A percentile compares a stretch with the other conserved stretches of the same genome.
phyloP scores from a whole-genome alignment of 2,329 filamentous ascomycete genomes.

The Scopulariopsis brevicaulis region DNA sequence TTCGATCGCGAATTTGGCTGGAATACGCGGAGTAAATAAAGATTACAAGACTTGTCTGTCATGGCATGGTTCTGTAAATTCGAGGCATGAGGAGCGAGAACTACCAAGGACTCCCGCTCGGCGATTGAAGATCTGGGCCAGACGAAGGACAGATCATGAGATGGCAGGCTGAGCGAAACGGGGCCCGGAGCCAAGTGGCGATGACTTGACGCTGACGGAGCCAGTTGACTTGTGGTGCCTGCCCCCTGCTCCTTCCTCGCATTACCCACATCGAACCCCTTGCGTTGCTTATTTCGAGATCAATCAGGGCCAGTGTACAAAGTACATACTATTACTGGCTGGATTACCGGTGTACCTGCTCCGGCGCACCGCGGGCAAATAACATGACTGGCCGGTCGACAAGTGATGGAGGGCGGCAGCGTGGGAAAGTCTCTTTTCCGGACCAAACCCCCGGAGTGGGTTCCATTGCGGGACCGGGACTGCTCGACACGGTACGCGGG shows the following conservation, averaged over 20 bases:
- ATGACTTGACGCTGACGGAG: not conserved
- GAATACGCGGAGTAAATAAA: not conserved
- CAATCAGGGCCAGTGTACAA: not conserved
- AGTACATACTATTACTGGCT: too few relatives aligned
- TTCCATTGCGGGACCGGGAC: not conserved
- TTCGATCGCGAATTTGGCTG: not conserved
- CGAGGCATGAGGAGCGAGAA: not conserved
- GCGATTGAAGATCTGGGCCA: not conserved
- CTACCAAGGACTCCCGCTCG: not conserved
- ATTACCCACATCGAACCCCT: constrained; percentile 2
- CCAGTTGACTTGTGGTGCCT: not conserved
- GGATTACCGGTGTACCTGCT: not conserved
- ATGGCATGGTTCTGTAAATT: not conserved
- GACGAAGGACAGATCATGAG: not conserved
- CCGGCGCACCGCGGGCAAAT: not conserved
- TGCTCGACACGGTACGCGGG: not conserved
- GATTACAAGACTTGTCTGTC: not conserved
- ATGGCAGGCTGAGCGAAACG: not conserved
- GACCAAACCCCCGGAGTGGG: not conserved
- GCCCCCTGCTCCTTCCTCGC: not conserved
- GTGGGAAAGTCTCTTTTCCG: not conserved
- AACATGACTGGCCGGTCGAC: not conserved
- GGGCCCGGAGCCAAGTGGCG: not conserved
- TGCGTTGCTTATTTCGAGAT: constrained; percentile 2
- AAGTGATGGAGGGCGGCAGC: not conserved